A percentile compares a stretch with the other conserved stretches of the same genome.
phyloP scores from a whole-genome alignment of 2,329 filamentous ascomycete genomes.

The Plenodomus biglobosus region DNA sequence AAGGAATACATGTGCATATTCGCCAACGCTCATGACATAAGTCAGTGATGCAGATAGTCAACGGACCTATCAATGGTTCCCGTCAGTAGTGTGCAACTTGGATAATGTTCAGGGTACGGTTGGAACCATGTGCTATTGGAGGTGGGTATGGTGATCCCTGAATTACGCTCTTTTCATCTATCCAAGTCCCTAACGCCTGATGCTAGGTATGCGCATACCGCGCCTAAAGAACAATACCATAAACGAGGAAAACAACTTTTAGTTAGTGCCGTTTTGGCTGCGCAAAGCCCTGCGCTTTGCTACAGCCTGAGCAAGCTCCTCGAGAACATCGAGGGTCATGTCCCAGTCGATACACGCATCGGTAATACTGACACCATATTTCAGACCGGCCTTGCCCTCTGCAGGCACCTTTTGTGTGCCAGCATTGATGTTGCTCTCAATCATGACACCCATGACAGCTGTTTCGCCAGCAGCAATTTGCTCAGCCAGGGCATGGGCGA shows the following conservation, averaged over 20 bases:
- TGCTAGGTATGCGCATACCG: not conserved
- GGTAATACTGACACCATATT: slow-evolving; percentile 95
- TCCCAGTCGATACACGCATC: slow-evolving; percentile 97
- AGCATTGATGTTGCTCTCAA: slow-evolving; percentile 96
- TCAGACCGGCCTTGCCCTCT: slow-evolving; percentile 79
- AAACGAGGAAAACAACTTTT: not conserved
- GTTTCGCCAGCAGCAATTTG: slow-evolving; percentile 84
- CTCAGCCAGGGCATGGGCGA: slow-evolving; percentile 76
- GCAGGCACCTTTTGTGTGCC: slow-evolving; percentile 89
- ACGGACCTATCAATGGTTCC: too few relatives aligned
- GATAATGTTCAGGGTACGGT: too few relatives aligned
- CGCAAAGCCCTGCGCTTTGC: slow-evolving; percentile 65
- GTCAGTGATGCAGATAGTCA: too few relatives aligned
- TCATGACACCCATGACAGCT: slow-evolving; percentile 96
- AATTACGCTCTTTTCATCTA: not conserved
- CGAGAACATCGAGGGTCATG: slow-evolving; percentile 78
- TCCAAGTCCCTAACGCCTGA: not conserved
- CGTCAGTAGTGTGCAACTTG: too few relatives aligned
- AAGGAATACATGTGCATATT: not conserved
- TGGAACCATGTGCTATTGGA: not conserved
- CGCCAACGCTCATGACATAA: not conserved
- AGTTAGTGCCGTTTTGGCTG: slow-evolving; percentile 21
- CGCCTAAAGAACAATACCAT: not conserved
- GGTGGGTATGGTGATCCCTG: not conserved
- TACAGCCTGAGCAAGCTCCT: slow-evolving; percentile 76